Base-by-base conservation (phyloP, 2,329 filamentous ascomycete genomes). In the Scolecobasidium constrictum region DNA sequence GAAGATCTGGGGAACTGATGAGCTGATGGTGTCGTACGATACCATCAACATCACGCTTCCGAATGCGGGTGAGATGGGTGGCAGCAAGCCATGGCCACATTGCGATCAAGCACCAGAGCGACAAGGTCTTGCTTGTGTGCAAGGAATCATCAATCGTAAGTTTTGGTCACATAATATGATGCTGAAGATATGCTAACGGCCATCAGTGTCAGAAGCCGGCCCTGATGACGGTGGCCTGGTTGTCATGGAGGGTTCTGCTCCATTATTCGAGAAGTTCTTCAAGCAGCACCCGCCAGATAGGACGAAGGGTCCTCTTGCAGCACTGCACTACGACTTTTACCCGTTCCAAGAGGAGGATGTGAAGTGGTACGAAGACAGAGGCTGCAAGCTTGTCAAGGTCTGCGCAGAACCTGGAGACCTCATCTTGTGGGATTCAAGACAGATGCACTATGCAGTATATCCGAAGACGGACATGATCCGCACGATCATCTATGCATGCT, bases 141-240 rank as follows among this genome's bases (percentile, higher is more conserved):
- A 70, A 23, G 67, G 68, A 0, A 50, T 71, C 4, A 47, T 69
- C 2, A 70, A 69, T 50, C 62, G n/a, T n/a, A n/a, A n/a, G n/a
- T n/a, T n/a, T n/a, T n/a, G n/a, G n/a, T n/a, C n/a, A n/a, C n/a
- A n/a, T n/a, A n/a, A n/a, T n/a, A n/a, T n/a, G n/a, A n/a, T n/a
- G n/a, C n/a, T n/a, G n/a, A n/a, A n/a, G n/a, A n/a, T n/a, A n/a
- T n/a, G n/a, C n/a, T n/a, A n/a, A n/a, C n/a, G n/a, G n/a, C n/a
- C n/a, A n/a, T n/a, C n/a, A n/a, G n/a, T 60, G 9, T 55, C 60
- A 5, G 66, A 64, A 1, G 65, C 64, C 31, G 67, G 68, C 1
- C 59, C 59, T 2, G 56, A 68, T 2, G 68, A 72, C 42, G 68
- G 68, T 12, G 67, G 67, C 1, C 48, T 72, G 7, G 58, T 71